Evolutionary conservation across 176 grass and related monocot genomes (phyloP), one percentile per base, ranked within the genome.

Genomic region (Bolboschoenus planiculmis): DNA sequence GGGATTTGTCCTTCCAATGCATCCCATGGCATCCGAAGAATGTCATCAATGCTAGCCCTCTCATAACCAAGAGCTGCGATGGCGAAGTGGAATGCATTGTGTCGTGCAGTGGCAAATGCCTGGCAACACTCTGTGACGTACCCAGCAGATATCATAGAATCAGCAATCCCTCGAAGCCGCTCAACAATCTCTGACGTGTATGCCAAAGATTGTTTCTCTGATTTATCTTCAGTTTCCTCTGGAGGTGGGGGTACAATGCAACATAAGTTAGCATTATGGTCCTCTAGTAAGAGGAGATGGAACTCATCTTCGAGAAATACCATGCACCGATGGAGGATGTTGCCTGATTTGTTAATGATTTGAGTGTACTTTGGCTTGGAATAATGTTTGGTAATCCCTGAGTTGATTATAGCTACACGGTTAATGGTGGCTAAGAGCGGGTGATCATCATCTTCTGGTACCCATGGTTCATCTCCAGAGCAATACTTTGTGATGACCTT

Each of bases 241-340:
- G 30, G 24, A 4, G 68, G 27, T 23, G 80, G 15, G 10, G 87
- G 81, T 4, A 89, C 4, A 0, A 47, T 80, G 86, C 82, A 85
- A 1, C 85, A 80, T 24, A 61, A 81, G 36, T 81, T 61, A 40
- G 76, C 62, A 36, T 83, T 61, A 5, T 55, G 83, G 2, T 88
- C 82, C 34, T 98, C 89, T 39, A 93, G 88, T 3, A 99, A 89
- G 40, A 78, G 33, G 6, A 84, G 60, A 62, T 93, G 83, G 84
- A 99, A 88, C 84, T 93, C 96, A 37, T 95, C 91, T 81, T 99
- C 96, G 11, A 95, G 87, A 85, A 99, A 91, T 36, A 89, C 84
- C 92, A 99, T 95, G 16, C 85, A 60, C 44, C 78, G 91, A 76
- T 93, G 91, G 10, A 95, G 83, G 85, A 93, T 88, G 56, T 85